These are phyloP conservation scores for Russula sp. DNA, from an alignment of 768 basidiomycete genomes.

Conservation along the genomic window DNA sequence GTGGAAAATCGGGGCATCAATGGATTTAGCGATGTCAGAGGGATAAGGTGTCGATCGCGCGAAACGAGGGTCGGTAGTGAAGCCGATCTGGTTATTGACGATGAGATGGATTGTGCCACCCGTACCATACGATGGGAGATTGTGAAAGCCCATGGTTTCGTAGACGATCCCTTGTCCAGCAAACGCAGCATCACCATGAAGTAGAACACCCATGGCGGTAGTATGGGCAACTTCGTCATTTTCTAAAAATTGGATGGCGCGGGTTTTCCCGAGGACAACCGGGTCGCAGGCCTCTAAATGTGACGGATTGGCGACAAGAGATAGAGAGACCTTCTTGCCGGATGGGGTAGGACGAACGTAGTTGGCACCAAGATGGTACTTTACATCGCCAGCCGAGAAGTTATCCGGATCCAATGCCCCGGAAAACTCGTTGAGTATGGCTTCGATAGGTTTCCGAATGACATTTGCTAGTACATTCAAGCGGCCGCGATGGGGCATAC, in stretches of 20 bases:
- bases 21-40: constrained; percentile 97
- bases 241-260: constrained; percentile 93
- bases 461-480: constrained; percentile 98
- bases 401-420: constrained; percentile 63
- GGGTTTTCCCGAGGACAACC: constrained; percentile 98
- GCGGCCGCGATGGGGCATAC: constrained; percentile 99
- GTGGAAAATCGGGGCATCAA: constrained; percentile 98
- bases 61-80: constrained; percentile 98
- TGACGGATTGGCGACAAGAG: constrained; percentile 97
- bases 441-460: constrained; percentile 96
- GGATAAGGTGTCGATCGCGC: constrained; percentile 96
- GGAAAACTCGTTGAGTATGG: constrained; percentile 94
- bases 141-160: constrained; percentile 98
- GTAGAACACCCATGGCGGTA: constrained; percentile 89
- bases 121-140: constrained; percentile 90
- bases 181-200: constrained; percentile 98
- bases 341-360: constrained; percentile 97
- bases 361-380: constrained; percentile 98
- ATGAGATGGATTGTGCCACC: constrained; percentile 98
- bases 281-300: constrained; percentile 97
- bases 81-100: constrained; percentile 99
- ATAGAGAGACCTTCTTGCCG: constrained; percentile 95
- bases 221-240: constrained; percentile 72
- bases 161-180: constrained; percentile 98
- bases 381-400: constrained; percentile 93